Evolutionary conservation across 2,329 filamentous ascomycete species (phyloP), one percentile per base, ranked within the genome.

Genomic region (Fusarium sp.): DNA sequence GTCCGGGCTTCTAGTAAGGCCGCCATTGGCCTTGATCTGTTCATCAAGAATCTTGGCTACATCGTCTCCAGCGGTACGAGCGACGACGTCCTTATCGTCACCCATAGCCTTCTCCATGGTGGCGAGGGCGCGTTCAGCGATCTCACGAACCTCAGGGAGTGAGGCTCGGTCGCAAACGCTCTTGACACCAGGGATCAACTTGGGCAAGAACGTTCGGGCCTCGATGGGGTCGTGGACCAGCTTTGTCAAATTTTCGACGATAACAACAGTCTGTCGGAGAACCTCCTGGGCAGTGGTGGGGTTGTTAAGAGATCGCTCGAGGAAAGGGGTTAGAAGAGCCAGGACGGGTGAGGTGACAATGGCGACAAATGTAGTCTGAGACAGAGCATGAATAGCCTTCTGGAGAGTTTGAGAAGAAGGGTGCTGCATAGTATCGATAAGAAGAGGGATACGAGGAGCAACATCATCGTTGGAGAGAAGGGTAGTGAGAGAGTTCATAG

Each of bases 391-490:
- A 74, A 99, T 98, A 36, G 96, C 95, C 86, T 98, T 98, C 81
- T 97, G 94, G 62, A 97, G 88, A 33, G 92, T 94, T 82, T 97
- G 91, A 20, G 93, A 87, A 16, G 94, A 97, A 11, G 96, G 96
- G 78, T 98, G 91, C 82, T 98, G 94, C 92, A 99, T 98, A 54
- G 94, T 93, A 81, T 97, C 94, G 82, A 99, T 91, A 54, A 99
- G 89, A 7, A 98, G 90, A 12, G 95, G 95, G 78, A 99, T 95
- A 78, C 95, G 91, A 51, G 95, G 95, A 30, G 93, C 92, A 61
- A 99, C 95, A 82, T 99, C 96, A 85, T 99, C 96, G 86, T 99
- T 99, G 80, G 95, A 95, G 53, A 99, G 89, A 22, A 99, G 90
- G 14, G 92, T 92, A 6, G 95, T 97, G 61, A 99, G 87, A 39